phyloP scores from a whole-genome alignment of 306 rosid genomes.

The Castanospermum australe region DNA sequence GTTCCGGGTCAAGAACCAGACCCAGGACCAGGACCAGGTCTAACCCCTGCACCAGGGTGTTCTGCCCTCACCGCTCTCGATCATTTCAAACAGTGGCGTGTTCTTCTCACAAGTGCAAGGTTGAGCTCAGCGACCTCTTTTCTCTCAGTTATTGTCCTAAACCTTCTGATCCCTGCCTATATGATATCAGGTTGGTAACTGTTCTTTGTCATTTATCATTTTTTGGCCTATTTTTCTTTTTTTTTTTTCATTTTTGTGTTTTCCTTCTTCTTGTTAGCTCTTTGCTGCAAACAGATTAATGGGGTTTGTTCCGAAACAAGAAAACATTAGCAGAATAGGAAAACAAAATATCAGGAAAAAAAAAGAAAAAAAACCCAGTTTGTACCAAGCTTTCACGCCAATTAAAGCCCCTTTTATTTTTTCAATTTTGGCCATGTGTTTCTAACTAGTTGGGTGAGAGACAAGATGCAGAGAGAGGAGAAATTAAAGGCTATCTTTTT shows the following conservation, averaged over 20 bases:
- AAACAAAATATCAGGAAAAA: not conserved
- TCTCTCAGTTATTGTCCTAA: constrained; percentile 47
- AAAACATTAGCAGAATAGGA: not conserved
- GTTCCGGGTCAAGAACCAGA: not conserved
- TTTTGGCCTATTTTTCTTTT: not conserved
- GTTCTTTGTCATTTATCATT: not conserved
- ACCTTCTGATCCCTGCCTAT: constrained; percentile 57
- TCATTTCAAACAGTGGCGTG: constrained; percentile 49
- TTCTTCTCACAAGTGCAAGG: constrained; percentile 43
- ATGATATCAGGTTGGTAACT: constrained; percentile 55
- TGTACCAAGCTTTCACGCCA: not conserved
- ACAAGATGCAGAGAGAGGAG: not conserved
- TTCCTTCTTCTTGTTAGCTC: not conserved
- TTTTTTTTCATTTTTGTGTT: not conserved
- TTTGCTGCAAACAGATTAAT: not conserved
- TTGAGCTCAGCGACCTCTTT: constrained; percentile 43
- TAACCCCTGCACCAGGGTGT: constrained; percentile 24
- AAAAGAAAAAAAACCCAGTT: not conserved
- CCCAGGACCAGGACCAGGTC: not conserved
- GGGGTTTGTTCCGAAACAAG: constrained; percentile 23
- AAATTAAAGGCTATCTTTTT: constrained; percentile 7
- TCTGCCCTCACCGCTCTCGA: constrained; percentile 47
- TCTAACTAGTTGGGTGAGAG: not conserved
- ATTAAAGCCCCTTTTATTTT: not conserved
- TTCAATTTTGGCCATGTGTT: constrained; percentile 7